A percentile compares a stretch with the other conserved stretches of the same genome.
Conservation (phyloP, 1,139 yeast species). For the Hansenula sp. region DNA sequence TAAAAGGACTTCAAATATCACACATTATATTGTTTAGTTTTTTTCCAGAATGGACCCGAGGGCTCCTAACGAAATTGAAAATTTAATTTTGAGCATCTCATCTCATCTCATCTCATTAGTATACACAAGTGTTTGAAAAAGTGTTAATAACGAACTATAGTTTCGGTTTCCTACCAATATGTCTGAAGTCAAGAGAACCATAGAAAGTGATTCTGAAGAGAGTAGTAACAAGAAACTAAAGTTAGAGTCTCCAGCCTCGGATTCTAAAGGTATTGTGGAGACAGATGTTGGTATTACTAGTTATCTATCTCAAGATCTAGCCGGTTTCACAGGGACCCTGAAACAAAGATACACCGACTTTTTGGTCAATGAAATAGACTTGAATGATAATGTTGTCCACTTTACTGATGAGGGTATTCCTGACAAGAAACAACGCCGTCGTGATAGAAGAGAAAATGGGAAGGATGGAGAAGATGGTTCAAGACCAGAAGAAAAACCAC, state of each 20-base stretch:
- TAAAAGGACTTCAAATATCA: too few relatives aligned
- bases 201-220: constrained; percentile 6
- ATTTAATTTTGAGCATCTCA: not conserved
- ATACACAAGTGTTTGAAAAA: not conserved
- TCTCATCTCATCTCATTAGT: constrained; percentile 4
- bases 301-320: constrained; percentile 48
- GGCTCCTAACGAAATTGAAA: not conserved
- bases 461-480: constrained; percentile 31
- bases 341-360: constrained; percentile 95
- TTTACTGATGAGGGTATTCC: constrained; percentile 71
- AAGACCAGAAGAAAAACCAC: constrained; percentile 31
- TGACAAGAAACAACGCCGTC: constrained; percentile 47
- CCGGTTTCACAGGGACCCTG: constrained; percentile 74
- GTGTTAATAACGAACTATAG: not conserved
- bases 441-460: constrained; percentile 36
- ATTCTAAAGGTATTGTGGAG: constrained; percentile 37
- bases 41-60: not conserved
- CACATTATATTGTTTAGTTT: not conserved
- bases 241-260: not conserved
- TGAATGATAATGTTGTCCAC: constrained; percentile 68
- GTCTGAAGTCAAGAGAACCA: constrained; percentile 13
- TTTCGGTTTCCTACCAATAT: constrained; percentile 1
- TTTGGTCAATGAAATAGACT: constrained; percentile 81
- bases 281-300: constrained; percentile 82
- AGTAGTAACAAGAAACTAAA: constrained; percentile 8